Base-by-base conservation (phyloP, 1,284 basidiomycete species). In the Irpex sp. region DNA sequence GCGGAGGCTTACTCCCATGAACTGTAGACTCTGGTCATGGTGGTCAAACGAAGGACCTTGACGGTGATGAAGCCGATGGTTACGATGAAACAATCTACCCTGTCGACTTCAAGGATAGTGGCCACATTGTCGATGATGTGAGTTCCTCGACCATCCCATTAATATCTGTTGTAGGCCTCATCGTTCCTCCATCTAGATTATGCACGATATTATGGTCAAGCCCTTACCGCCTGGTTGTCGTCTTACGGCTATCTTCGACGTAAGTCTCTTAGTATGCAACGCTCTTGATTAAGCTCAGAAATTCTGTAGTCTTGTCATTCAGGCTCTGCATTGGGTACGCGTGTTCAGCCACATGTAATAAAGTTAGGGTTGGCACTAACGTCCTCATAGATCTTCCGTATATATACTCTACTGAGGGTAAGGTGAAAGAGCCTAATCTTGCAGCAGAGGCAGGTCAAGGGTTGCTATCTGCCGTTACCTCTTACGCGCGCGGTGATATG, bases 391-490 rank as follows among this genome's bases (percentile, higher is more conserved):
- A 80, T 67, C 70, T 81, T 17, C 79, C 79, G 7, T 80, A 78
- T 65, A 72, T 79, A 48, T 97, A 97, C 78, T 91, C 93, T 36
- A 96, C 94, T 5, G 93, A 96, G 76, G 95, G 95, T 61, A 96
- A 93, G 72, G 81, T 97, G 75, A 97, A 97, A 76, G 94, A 96
- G 73, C 93, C 94, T 38, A 96, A 96, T 74, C 78, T 94, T 17
- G 85, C 86, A 3, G 82, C 86, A 4, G 92, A 90, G 73, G 91
- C 92, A 5, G 93, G 91, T 5, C 85, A 91, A 72, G 91, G 89
- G 8, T 77, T 94, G 2, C 74, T 94, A 21, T 83, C 81, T 56
- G 89, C 91, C 4, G 83, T 90, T 3, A 76, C 82, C 40, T 87
- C 91, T 7, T 94, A 92, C 70, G 83, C 90, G 17, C 83, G 82